Conservation (phyloP, 2,329 filamentous ascomycete species). For the Reticulascus tulasneorum region DNA sequence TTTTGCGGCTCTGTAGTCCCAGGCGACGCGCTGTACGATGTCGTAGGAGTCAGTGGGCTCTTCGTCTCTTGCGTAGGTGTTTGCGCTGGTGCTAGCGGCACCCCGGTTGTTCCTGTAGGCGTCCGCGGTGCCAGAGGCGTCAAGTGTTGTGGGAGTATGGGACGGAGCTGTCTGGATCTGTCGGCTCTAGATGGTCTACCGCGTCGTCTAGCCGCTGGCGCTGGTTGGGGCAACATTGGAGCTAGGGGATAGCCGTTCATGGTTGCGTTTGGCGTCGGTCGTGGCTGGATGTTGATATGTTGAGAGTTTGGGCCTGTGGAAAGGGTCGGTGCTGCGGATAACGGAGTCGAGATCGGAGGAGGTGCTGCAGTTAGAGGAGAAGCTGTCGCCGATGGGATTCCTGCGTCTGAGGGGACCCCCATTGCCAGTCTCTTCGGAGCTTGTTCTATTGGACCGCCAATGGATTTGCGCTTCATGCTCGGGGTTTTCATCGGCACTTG, state of each 20-base stretch:
- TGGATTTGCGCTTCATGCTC: constrained; percentile 30
- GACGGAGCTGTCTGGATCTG: constrained; percentile 28
- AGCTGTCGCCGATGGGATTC: constrained; percentile 2
- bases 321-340: constrained; percentile 4
- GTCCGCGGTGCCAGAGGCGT: constrained; percentile 24
- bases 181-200: constrained; percentile 43
- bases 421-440: constrained; percentile 27
- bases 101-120: no score
- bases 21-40: constrained; percentile 6
- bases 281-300: constrained; percentile 17
- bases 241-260: constrained; percentile 2
- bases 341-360: constrained; percentile 4
- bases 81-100: no score
- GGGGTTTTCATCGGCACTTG: constrained; percentile 26
- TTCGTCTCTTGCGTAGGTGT: no score
- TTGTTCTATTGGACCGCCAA: constrained; percentile 28
- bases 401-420: constrained; percentile 6
- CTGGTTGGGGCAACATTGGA: constrained; percentile 5
- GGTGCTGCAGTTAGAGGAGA: constrained; percentile 5
- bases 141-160: constrained; percentile 27
- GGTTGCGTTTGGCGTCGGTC: constrained; percentile 1
- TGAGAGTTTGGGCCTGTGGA: constrained; percentile 7
- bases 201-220: constrained; percentile 32
- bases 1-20: background rate
- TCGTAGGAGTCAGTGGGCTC: no score